Percentiles rank a stretch among this genome's conserved stretches.
Conservation (phyloP, 495 filamentous ascomycete genomes). For the Tuber calosporum region DNA sequence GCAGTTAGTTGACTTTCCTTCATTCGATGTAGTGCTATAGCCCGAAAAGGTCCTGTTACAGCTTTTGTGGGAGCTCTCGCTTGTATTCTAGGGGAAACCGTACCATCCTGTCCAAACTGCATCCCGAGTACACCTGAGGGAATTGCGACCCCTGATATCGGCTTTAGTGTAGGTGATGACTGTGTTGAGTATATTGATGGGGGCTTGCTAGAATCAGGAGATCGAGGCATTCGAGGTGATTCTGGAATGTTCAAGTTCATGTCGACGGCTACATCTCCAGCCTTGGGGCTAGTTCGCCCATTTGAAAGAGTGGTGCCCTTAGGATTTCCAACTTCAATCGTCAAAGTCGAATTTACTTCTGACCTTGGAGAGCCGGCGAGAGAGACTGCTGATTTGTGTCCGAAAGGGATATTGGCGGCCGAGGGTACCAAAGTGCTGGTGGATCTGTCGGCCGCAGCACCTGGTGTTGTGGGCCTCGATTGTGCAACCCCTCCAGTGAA, state of each 20-base stretch:
- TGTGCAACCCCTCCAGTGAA: constrained; percentile 48
- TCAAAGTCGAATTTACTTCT: constrained; percentile 26
- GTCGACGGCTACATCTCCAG: constrained; percentile 27
- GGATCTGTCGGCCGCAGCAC: constrained; percentile 14
- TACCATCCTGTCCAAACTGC: constrained; percentile 11
- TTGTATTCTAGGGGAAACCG: constrained; percentile 13
- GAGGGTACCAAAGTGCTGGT: constrained; percentile 26
- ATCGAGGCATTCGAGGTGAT: constrained; percentile 28
- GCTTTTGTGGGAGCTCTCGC: constrained; percentile 17
- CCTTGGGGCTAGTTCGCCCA: not conserved
- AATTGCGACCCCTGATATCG: constrained; percentile 21
- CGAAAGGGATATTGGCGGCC: constrained; percentile 31
- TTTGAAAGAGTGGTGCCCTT: not conserved
- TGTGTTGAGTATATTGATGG: constrained; percentile 20
- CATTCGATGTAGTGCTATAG: not conserved
- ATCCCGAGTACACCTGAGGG: constrained; percentile 22
- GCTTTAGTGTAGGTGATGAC: constrained; percentile 14
- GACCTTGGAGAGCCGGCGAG: constrained; percentile 1
- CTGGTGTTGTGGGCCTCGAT: constrained; percentile 44
- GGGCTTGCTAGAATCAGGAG: constrained; percentile 19
- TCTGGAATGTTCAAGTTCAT: constrained; percentile 32
- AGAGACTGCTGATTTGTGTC: constrained; percentile 17
- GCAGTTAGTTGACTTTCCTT: not conserved
- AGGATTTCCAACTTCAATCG: constrained; percentile 36
- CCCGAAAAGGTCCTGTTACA: constrained; percentile 3